These are phyloP conservation scores for Xanthoparmelia taractica DNA, from an alignment of 495 filamentous ascomycete species.

Conservation along the genomic window DNA sequence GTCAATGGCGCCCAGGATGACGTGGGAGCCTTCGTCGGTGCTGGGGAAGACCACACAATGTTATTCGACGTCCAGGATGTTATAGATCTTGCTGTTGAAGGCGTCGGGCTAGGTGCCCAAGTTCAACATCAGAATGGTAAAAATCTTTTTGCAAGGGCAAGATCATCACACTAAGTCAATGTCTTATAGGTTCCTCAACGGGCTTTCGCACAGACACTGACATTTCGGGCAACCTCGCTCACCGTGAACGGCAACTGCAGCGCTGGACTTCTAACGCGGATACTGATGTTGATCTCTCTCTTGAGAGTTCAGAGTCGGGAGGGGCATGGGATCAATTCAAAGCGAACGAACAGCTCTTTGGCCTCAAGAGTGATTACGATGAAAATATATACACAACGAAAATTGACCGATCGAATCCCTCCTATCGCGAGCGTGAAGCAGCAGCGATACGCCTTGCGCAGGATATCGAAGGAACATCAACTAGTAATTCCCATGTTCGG, in stretches of 20 bases:
- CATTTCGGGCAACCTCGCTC: conserved; percentile 65
- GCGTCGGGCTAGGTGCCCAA: conserved; percentile 44
- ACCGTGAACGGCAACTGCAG: conserved; percentile 70
- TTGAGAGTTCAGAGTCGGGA: conserved; percentile 49
- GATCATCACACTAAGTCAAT: conserved; percentile 1
- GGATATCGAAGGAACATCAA: conserved; percentile 71
- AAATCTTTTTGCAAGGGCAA: not conserved
- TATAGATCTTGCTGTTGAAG: conserved; percentile 54
- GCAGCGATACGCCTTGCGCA: conserved; percentile 75
- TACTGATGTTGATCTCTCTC: conserved; percentile 53
- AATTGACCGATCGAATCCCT: conserved; percentile 73
- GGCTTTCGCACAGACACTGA: conserved; percentile 81
- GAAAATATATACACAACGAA: conserved; percentile 90
- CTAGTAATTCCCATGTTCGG: conserved; percentile 69
- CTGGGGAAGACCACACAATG: conserved; percentile 61
- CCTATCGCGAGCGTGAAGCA: conserved; percentile 67
- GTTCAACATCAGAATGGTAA: conserved; percentile 66
- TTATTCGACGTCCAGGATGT: conserved; percentile 73
- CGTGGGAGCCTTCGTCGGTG: conserved; percentile 50
- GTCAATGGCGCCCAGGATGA: conserved; percentile 49
- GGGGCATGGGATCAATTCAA: conserved; percentile 90
- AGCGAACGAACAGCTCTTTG: conserved; percentile 78
- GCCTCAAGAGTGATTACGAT: conserved; percentile 77
- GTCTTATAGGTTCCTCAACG: conserved; percentile 38
- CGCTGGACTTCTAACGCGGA: conserved; percentile 74